A percentile compares a stretch with the other conserved stretches of the same genome.
Conservation (phyloP, 1,284 basidiomycete species). For the Fomitopsis betulina region DNA sequence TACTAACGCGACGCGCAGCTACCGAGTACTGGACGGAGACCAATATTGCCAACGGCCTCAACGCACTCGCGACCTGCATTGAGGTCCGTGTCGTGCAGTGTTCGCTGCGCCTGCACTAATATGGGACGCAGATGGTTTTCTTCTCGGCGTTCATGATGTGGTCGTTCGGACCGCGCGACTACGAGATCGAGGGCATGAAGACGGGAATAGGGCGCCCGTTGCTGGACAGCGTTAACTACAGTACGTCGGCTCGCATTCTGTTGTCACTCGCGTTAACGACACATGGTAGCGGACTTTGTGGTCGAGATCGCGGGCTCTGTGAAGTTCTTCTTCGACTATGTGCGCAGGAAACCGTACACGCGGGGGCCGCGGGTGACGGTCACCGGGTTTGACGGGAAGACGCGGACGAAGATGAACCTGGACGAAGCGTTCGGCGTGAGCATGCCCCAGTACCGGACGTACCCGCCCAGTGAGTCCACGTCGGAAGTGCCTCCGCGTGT, state of each 20-base stretch:
- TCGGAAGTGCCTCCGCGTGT: conserved; percentile 13
- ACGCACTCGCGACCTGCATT: conserved; percentile 76
- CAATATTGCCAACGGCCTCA: conserved; percentile 79
- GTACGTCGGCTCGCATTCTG: conserved; percentile 31
- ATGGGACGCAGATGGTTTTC: conserved; percentile 61
- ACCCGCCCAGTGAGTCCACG: conserved; percentile 7
- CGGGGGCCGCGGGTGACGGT: conserved; percentile 31
- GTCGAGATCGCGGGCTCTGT: conserved; percentile 60
- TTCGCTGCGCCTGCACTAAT: neutral
- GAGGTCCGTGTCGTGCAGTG: conserved; percentile 49
- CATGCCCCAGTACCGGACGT: conserved; percentile 8
- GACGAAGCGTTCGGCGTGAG: conserved; percentile 49
- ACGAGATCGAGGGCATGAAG: conserved; percentile 35
- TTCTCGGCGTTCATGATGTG: conserved; percentile 77
- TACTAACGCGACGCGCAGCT: conserved; percentile 29
- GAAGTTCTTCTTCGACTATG: conserved; percentile 53
- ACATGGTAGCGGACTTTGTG: conserved; percentile 51
- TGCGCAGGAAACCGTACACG: conserved; percentile 42
- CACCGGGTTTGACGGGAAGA: conserved; percentile 22
- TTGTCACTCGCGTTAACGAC: neutral
- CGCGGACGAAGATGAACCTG: conserved; percentile 32
- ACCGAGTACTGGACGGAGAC: conserved; percentile 77
- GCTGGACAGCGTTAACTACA: conserved; percentile 76
- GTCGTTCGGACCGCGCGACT: conserved; percentile 75
- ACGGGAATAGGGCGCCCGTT: conserved; percentile 62